Conservation (phyloP, 2,329 filamentous ascomycete species). For the Taxawa tesnikishii region DNA sequence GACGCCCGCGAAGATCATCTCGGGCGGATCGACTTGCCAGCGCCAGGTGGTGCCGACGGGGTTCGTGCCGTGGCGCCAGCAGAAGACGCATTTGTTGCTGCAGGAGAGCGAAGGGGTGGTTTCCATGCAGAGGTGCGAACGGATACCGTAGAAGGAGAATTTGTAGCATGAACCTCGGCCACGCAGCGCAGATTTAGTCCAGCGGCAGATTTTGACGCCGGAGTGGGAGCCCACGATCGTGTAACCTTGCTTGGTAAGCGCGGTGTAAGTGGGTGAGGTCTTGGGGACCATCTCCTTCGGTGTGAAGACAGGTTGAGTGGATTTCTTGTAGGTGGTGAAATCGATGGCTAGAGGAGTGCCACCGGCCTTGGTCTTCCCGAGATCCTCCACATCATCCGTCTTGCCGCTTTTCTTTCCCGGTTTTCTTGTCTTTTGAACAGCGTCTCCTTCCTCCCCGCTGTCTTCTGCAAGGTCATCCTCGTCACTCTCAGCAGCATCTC, state of each 20-base stretch:
- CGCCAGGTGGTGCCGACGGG: constrained; percentile 94
- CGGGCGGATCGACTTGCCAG: constrained; percentile 85
- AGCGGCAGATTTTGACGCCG: constrained; percentile 94
- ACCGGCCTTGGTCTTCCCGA: constrained; percentile 38
- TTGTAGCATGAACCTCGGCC: constrained; percentile 96
- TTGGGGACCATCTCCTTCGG: constrained; percentile 91
- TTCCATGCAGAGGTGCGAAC: constrained; percentile 96
- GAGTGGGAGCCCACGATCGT: constrained; percentile 91
- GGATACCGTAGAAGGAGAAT: constrained; percentile 92
- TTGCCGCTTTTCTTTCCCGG: constrained; percentile 28
- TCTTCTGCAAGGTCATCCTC: constrained; percentile 55
- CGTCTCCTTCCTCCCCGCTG: constrained; percentile 24
- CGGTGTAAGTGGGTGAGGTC: constrained; percentile 73
- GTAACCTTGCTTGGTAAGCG: constrained; percentile 93
- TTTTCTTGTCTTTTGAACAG: constrained; percentile 9
- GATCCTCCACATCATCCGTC: constrained; percentile 62
- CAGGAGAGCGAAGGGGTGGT: constrained; percentile 90
- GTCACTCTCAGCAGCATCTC: constrained; percentile 74
- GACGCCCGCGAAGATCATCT: constrained; percentile 80
- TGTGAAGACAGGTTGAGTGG: constrained; percentile 21
- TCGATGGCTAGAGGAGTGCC: constrained; percentile 60
- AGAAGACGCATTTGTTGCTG: constrained; percentile 98
- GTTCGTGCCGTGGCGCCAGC: constrained; percentile 96
- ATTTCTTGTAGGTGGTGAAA: constrained; percentile 61
- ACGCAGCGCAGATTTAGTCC: constrained; percentile 93